Base-by-base conservation (phyloP, 768 basidiomycete genomes). In the Russula ochroleuca region DNA sequence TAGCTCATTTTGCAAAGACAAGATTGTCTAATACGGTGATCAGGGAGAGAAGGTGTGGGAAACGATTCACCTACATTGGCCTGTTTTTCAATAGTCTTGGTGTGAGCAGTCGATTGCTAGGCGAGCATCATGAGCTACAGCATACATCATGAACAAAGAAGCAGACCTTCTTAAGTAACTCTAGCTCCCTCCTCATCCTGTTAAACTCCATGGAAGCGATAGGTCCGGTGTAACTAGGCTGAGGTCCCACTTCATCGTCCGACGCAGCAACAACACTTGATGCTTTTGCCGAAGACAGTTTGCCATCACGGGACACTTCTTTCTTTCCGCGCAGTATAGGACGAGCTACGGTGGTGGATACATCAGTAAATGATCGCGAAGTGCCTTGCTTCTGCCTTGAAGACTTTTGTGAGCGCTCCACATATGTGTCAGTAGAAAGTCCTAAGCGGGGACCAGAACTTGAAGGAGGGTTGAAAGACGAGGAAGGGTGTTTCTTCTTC, bases 101-200 rank as follows among this genome's bases (percentile, higher is more conserved):
- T 84, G 59, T 70, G 74, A 19, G 84, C 80, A 23, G 76, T 73
- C 7, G 77, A 69, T 28, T 78, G 69, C 76, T 78, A 43, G 7
- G 43, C 41, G 43, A 2, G 14, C 37, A 23, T 21, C 70, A 21
- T 73, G 63, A 25, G 17, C 47, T 5, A 23, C 10, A 37, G 28
- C 53, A 10, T 13, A 40, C 45, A 23, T 8, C 35, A n/a, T 52
- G 23, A 47, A 40, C 21, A 28, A 43, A 58, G 43, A 53, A 62
- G 64, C 70, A 57, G 38, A 74, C 76, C 70, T 77, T 82, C 72
- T 83, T 85, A 65, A 85, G 75, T 6, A 65, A 61, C 53, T 87
- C 85, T 5, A 86, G 69, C 67, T 90, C 86, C 38, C 77, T 79
- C 71, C 78, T 83, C 72, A 86, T 72, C 41, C 77, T 78, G n/a